phyloP scores from a whole-genome alignment of 805 yeast species.

The Ogataea angusta region DNA sequence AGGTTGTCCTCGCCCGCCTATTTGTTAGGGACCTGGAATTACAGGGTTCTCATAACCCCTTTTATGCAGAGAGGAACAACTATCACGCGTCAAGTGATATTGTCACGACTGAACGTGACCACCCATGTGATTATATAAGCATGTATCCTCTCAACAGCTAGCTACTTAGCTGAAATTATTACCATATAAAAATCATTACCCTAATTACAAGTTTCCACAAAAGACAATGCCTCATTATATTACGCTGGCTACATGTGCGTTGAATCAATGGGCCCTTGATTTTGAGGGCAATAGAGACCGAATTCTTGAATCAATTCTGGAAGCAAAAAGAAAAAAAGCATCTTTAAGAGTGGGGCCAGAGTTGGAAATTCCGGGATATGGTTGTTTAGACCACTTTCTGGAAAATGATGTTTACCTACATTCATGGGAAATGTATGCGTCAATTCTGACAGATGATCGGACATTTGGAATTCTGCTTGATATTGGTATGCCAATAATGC shows the following conservation, averaged over 20 bases:
- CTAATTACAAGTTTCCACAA: no score
- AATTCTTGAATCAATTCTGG: constrained; percentile 71
- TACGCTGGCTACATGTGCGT: constrained; percentile 88
- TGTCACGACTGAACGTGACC: no score
- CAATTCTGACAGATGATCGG: constrained; percentile 63
- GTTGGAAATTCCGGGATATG: constrained; percentile 90
- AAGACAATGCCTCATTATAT: constrained; percentile 76
- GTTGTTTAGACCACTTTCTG: constrained; percentile 89
- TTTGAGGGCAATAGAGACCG: constrained; percentile 96
- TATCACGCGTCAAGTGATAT: no score
- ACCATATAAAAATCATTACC: no score
- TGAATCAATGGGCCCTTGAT: constrained; percentile 98
- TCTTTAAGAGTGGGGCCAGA: constrained; percentile 94
- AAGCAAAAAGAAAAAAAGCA: constrained; percentile 77
- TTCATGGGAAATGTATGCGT: constrained; percentile 91
- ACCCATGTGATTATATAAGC: no score
- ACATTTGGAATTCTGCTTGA: constrained; percentile 80
- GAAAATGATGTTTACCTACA: constrained; percentile 87
- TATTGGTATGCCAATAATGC: constrained; percentile 91
- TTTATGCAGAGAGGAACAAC: no score
- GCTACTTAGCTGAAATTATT: no score
- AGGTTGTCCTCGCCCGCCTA: no score
- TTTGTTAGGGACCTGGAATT: no score
- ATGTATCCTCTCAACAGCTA: no score
- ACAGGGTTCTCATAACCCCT: no score